A percentile compares a stretch with the other conserved stretches of the same genome.
Conservation (phyloP, 2,329 filamentous ascomycete species). For the Trichoderma pleuroti region DNA sequence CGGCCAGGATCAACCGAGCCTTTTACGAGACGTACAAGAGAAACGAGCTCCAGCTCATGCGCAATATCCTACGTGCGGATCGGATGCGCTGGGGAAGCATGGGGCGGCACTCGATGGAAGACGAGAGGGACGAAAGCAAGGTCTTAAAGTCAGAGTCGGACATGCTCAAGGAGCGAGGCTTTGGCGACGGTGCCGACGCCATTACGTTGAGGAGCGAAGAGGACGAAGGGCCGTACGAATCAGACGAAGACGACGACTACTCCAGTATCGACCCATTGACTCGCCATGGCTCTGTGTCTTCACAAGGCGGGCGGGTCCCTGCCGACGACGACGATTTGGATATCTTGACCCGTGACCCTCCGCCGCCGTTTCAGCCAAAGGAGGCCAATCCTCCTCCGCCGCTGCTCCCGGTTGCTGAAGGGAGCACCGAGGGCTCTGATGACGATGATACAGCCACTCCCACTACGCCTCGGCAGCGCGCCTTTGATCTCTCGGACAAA, state of each 20-base stretch:
- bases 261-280: conserved; percentile 14
- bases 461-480: conserved; percentile 14
- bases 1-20: conserved; percentile 40
- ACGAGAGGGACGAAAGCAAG: conserved; percentile 34
- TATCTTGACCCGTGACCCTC: conserved; percentile 9
- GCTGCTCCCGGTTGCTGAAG: neutral
- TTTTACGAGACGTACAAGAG: conserved; percentile 46
- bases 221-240: conserved; percentile 27
- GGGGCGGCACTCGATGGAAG: conserved; percentile 25
- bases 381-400: conserved; percentile 17
- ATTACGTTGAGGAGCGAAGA: conserved; percentile 32
- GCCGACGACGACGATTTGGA: conserved; percentile 7
- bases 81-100: conserved; percentile 22
- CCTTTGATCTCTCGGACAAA: conserved; percentile 21
- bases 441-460: conserved; percentile 15
- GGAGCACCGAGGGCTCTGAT: neutral
- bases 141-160: conserved; percentile 32
- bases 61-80: conserved; percentile 33
- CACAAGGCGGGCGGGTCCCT: neutral
- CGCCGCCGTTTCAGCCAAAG: conserved; percentile 12
- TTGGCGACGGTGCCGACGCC: conserved; percentile 28
- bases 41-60: conserved; percentile 41
- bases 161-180: conserved; percentile 28
- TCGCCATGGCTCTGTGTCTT: neutral
- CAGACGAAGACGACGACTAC: conserved; percentile 24